A percentile compares a stretch with the other conserved stretches of the same genome.
Evolutionary conservation across 495 filamentous ascomycete genomes (phyloP).

Genomic region (Evernia prunastri): DNA sequence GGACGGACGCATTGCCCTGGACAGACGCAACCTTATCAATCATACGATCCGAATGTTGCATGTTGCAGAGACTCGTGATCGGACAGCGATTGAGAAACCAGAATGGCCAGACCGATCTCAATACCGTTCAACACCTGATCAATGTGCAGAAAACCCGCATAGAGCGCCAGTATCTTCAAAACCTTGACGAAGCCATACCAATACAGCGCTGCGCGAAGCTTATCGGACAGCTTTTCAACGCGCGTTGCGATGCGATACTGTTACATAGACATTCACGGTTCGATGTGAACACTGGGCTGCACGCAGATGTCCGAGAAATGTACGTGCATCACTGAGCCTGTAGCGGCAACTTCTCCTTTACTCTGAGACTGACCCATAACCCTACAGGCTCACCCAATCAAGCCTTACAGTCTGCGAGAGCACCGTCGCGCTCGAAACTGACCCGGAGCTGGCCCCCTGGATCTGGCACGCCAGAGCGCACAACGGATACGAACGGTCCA

Average conservation of each 20-base stretch:
- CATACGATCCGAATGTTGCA: constrained; percentile 15
- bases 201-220: constrained; percentile 49
- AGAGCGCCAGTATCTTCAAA: constrained; percentile 13
- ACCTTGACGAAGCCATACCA: constrained; percentile 34
- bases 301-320: constrained; percentile 34
- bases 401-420: constrained; percentile 35
- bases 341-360: not conserved
- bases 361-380: not conserved
- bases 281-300: constrained; percentile 30
- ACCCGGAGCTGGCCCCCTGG: constrained; percentile 46
- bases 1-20: constrained; percentile 19
- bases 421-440: constrained; percentile 53
- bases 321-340: constrained; percentile 36
- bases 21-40: constrained; percentile 19
- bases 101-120: constrained; percentile 3
- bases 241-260: constrained; percentile 13
- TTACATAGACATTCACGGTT: constrained; percentile 1
- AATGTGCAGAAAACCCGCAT: not conserved
- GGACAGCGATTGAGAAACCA: constrained; percentile 5
- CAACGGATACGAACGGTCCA: constrained; percentile 49
- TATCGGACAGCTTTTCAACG: constrained; percentile 8
- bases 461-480: constrained; percentile 51
- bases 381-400: constrained; percentile 1
- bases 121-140: not conserved
- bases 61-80: constrained; percentile 1